Evolutionary conservation across 805 yeast genomes (phyloP).

Genomic region (Lipomyces lipofer): DNA sequence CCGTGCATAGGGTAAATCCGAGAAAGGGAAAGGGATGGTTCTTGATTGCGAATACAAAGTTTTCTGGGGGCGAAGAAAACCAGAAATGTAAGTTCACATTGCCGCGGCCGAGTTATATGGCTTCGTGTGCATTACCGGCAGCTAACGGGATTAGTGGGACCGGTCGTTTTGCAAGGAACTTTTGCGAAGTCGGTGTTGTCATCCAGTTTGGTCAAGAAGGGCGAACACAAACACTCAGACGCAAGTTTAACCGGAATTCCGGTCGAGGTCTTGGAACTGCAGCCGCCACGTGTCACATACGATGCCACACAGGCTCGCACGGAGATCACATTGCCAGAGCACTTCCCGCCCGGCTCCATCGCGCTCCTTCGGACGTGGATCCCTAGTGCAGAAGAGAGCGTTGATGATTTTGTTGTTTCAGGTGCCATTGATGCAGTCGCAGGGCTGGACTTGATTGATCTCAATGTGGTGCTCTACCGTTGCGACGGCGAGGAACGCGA

Average conservation of each 20-base stretch:
- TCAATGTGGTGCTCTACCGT: slow-evolving; percentile 72
- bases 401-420: slow-evolving; percentile 59
- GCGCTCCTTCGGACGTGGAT: slow-evolving; percentile 75
- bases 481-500: slow-evolving; percentile 90
- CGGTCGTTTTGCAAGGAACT: slow-evolving; percentile 40
- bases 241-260: slow-evolving; percentile 62
- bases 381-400: slow-evolving; percentile 59
- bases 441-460: slow-evolving; percentile 61
- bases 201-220: slow-evolving; percentile 55
- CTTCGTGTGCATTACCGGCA: neutral
- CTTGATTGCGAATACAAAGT: slow-evolving; percentile 83
- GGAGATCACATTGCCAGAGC: slow-evolving; percentile 56
- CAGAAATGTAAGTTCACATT: slow-evolving; percentile 27
- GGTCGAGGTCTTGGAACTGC: slow-evolving; percentile 56
- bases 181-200: slow-evolving; percentile 53
- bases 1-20: slow-evolving; percentile 83
- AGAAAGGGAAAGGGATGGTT: slow-evolving; percentile 86
- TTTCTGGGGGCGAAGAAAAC: slow-evolving; percentile 45
- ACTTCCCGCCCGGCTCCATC: slow-evolving; percentile 88
- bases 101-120: too few relatives aligned
- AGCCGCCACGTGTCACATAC: slow-evolving; percentile 50
- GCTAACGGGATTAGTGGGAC: slow-evolving; percentile 30
- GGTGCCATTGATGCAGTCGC: slow-evolving; percentile 77
- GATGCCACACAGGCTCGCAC: slow-evolving; percentile 49
- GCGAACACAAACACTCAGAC: slow-evolving; percentile 48